Evolutionary conservation across 1,284 basidiomycete genomes (phyloP), one percentile per base, ranked within the genome.

Genomic region (Trametes pubescens): DNA sequence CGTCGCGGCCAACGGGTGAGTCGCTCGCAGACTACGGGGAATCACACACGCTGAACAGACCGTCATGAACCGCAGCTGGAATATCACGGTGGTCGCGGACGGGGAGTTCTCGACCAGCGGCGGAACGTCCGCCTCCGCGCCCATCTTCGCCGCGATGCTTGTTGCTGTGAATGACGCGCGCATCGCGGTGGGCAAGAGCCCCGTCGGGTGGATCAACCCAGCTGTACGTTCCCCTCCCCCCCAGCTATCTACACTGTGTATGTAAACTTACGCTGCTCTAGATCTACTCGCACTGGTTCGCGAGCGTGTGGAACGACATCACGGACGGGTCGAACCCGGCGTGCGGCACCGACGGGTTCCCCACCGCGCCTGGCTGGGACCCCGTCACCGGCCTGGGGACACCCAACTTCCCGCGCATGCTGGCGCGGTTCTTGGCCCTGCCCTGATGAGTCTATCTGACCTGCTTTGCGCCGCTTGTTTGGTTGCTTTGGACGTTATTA

Each of bases 121-220:
- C 21, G 69, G 67, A 43, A 71, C 69, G 43, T 69, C 65, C 22
- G 65, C 65, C 22, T 65, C 67, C 16, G 62, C 67, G 32, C 69
- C 69, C n/a, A 66, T 67, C 26, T 55, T 87, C 63, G 80, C 84
- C 11, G 82, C 77, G 2, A 77, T 90, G 58, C 71, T 90, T 5
- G 78, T 85, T 0, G 79, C 89, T 65, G 74, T 90, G 53, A 91
- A 91, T 67, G 88, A 90, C 66, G 84, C 81, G 1, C 79, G 83
- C n/a, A 68, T 85, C 21, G 73, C 73, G 8, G 74, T 73, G 1
- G 79, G 81, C 0, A 80, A 79, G 66, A 64, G 77, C 7, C 57
- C 83, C 13, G 76, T 88, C 7, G 87, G 86, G 0, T 89, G 87
- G 74, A 76, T 89, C 57, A 89, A 89, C 71, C 86, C 85, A 14